phyloP scores from a whole-genome alignment of 345 rosid genomes.

The Clarkia xantiana region DNA sequence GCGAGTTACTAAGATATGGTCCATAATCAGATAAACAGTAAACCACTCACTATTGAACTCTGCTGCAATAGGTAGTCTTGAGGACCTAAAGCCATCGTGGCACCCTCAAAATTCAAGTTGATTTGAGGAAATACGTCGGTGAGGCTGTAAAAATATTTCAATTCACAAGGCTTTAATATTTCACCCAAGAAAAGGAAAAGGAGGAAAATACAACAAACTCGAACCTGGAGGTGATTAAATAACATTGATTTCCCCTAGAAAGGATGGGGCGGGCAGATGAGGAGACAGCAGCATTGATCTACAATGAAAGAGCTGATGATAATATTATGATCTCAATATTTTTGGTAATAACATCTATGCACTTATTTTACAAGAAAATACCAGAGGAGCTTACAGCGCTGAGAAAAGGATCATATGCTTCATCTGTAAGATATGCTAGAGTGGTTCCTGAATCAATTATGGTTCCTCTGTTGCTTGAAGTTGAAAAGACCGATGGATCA shows the following conservation, averaged over 20 bases:
- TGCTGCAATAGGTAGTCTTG: conserved; percentile 85
- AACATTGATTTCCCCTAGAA: conserved; percentile 70
- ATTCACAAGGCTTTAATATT: too few species aligned
- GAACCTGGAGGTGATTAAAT: conserved; percentile 48
- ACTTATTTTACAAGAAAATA: neutral
- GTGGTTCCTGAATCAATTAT: conserved; percentile 96
- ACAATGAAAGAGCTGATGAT: conserved; percentile 13
- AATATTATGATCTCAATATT: conserved; percentile 4
- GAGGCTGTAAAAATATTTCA: conserved; percentile 37
- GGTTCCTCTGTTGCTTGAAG: conserved; percentile 64
- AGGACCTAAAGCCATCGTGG: conserved; percentile 64
- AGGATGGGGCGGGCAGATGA: conserved; percentile 41
- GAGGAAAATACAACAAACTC: conserved; percentile 21
- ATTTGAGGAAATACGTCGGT: conserved; percentile 69
- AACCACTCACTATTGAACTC: conserved; percentile 57
- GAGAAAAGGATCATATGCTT: conserved; percentile 59
- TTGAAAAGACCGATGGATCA: conserved; percentile 60
- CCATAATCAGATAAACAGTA: neutral
- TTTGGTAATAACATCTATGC: neutral
- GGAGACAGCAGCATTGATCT: conserved; percentile 54
- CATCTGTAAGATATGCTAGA: conserved; percentile 82
- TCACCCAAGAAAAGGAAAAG: neutral
- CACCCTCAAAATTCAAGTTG: conserved; percentile 79
- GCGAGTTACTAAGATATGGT: neutral
- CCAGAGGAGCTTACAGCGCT: conserved; percentile 48